A percentile compares a stretch with the other conserved stretches of the same genome.
Evolutionary conservation across 768 basidiomycete species (phyloP).

Genomic region (Amanita polypyramis): DNA sequence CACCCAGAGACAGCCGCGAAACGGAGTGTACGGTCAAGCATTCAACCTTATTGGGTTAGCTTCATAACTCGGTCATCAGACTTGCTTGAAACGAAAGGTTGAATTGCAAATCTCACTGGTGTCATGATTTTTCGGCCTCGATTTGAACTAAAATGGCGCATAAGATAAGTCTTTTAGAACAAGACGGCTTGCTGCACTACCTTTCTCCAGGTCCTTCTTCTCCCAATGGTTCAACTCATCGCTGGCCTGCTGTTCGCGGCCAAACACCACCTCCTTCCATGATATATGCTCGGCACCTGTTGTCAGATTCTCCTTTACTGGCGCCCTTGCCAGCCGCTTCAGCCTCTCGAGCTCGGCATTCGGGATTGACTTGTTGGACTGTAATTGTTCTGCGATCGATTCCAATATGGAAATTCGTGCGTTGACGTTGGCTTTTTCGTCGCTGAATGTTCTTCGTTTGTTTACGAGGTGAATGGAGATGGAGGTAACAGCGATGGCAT

Average conservation of each 20-base stretch:
- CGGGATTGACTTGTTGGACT: slow-evolving; percentile 32
- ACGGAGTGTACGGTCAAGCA: too few relatives aligned
- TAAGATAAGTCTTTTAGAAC: background rate
- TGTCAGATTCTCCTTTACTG: background rate
- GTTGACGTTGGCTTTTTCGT: slow-evolving; percentile 41
- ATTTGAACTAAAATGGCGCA: slow-evolving; percentile 6
- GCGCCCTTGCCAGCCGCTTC: slow-evolving; percentile 37
- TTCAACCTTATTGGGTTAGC: too few relatives aligned
- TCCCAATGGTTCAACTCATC: slow-evolving; percentile 26
- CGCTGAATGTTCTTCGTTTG: slow-evolving; percentile 36
- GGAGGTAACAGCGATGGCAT: slow-evolving; percentile 55
- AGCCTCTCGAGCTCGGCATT: slow-evolving; percentile 44
- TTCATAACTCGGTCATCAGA: too few relatives aligned
- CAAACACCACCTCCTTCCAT: slow-evolving; percentile 44
- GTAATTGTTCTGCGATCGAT: slow-evolving; percentile 43
- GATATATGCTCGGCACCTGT: slow-evolving; percentile 16
- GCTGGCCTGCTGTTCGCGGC: slow-evolving; percentile 20
- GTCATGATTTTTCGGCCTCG: slow-evolving; percentile 5
- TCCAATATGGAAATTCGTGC: slow-evolving; percentile 58
- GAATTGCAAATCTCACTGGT: too few relatives aligned
- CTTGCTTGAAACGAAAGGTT: too few relatives aligned
- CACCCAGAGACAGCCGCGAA: too few relatives aligned
- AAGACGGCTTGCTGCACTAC: slow-evolving; percentile 18
- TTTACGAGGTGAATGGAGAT: slow-evolving; percentile 57
- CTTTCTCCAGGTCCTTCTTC: slow-evolving; percentile 24